Conservation (phyloP, 2,329 filamentous ascomycete species). For the Colletotrichum phormii region DNA sequence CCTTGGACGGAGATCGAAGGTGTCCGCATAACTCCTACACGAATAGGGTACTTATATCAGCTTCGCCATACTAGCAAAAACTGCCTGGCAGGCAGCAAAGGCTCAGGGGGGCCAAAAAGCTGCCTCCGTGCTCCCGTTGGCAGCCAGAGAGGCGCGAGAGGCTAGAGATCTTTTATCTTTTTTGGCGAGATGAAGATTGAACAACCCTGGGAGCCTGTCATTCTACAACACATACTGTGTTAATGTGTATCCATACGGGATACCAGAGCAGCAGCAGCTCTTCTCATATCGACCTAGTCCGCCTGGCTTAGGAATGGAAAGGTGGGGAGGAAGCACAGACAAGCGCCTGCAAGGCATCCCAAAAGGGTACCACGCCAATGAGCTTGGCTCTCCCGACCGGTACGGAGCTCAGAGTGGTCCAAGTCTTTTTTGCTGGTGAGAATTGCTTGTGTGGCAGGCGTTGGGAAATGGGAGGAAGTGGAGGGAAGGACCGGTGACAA, state of each 20-base stretch:
- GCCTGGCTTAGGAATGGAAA: neutral
- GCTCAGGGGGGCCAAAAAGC: neutral
- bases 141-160: neutral
- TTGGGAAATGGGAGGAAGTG: conserved; percentile 13
- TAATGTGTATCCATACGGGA: no score
- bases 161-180: neutral
- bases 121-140: neutral
- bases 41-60: neutral
- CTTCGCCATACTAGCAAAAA: neutral
- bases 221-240: no score
- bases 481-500: conserved; percentile 1
- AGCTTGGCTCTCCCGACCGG: conserved; percentile 29
- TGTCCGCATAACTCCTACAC: neutral
- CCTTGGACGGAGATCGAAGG: neutral
- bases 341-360: conserved; percentile 30
- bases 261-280: neutral
- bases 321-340: conserved; percentile 25
- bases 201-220: conserved; percentile 16
- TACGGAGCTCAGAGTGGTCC: conserved; percentile 18
- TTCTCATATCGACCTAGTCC: neutral
- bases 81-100: neutral
- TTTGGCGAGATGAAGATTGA: conserved; percentile 21
- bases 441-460: neutral
- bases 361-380: conserved; percentile 27
- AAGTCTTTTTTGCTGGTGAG: neutral